phyloP scores from a whole-genome alignment of 2,329 filamentous ascomycete species.

The Diaporthe capsici region DNA sequence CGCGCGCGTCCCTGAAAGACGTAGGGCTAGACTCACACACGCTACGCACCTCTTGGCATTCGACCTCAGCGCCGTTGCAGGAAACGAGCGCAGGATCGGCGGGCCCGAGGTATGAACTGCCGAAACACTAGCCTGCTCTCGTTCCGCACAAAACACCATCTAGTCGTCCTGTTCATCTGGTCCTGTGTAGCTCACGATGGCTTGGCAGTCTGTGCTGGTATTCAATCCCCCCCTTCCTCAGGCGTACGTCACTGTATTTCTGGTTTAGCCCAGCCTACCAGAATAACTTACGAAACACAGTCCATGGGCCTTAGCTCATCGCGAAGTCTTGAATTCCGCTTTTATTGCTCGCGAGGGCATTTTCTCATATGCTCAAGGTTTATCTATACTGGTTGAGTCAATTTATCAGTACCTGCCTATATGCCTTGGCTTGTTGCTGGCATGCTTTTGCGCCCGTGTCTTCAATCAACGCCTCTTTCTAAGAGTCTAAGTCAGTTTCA shows the following conservation, averaged over 20 bases:
- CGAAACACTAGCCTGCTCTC: constrained; percentile 18
- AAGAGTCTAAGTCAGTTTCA: background rate
- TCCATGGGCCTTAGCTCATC: background rate
- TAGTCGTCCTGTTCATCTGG: background rate
- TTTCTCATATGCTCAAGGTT: background rate
- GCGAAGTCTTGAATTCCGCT: background rate
- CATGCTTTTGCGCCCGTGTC: background rate
- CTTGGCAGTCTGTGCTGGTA: background rate
- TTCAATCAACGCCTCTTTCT: background rate
- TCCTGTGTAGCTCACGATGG: background rate
- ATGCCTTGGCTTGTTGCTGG: background rate
- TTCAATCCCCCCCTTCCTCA: background rate
- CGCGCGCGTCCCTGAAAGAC: constrained; percentile 8
- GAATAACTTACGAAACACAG: background rate
- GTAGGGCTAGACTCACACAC: background rate
- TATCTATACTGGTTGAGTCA: background rate
- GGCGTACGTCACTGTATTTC: background rate
- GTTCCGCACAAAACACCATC: too few species aligned
- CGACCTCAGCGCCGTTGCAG: background rate
- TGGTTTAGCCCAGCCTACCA: background rate
- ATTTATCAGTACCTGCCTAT: background rate
- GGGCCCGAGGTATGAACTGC: background rate
- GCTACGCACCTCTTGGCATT: background rate
- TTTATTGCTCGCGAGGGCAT: too few species aligned
- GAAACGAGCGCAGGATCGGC: background rate